A percentile compares a stretch with the other conserved stretches of the same genome.
Conservation (phyloP, 139 green algal genomes). For the Micractinium sp. region DNA sequence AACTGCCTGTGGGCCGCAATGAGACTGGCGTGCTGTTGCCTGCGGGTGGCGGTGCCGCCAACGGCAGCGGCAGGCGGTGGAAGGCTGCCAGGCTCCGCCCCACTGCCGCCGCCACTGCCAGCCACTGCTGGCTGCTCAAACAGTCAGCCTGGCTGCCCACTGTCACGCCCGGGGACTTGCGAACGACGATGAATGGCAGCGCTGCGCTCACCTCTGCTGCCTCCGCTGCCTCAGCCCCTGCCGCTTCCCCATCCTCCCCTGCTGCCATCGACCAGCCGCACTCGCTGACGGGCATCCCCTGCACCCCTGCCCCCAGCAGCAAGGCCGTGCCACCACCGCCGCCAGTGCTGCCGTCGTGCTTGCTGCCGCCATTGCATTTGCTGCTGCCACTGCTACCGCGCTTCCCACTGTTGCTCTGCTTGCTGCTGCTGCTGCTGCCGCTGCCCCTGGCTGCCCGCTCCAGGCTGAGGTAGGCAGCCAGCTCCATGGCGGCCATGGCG, state of each 20-base stretch:
- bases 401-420: not conserved
- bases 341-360: not conserved
- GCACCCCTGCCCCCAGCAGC: conserved; percentile 9
- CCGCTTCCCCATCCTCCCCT: not conserved
- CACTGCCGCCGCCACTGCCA: not conserved
- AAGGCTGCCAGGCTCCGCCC: conserved; percentile 23
- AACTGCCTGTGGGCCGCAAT: too few species aligned
- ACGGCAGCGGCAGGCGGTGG: conserved; percentile 31
- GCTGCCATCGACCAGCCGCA: not conserved
- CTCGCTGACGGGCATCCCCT: not conserved
- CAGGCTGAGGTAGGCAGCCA: conserved; percentile 9
- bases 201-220: not conserved
- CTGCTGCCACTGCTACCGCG: not conserved
- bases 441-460: not conserved
- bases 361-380: not conserved
- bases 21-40: too few species aligned
- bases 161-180: not conserved
- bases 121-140: not conserved
- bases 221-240: not conserved
- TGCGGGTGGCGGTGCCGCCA: not conserved
- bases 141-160: not conserved
- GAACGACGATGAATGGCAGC: conserved; percentile 4
- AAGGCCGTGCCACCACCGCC: not conserved
- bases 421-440: not conserved
- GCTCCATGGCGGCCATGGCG: conserved; percentile 17